Evolutionary conservation across 2,329 filamentous ascomycete species (phyloP).

Genomic region (Xylariaceae sp.): DNA sequence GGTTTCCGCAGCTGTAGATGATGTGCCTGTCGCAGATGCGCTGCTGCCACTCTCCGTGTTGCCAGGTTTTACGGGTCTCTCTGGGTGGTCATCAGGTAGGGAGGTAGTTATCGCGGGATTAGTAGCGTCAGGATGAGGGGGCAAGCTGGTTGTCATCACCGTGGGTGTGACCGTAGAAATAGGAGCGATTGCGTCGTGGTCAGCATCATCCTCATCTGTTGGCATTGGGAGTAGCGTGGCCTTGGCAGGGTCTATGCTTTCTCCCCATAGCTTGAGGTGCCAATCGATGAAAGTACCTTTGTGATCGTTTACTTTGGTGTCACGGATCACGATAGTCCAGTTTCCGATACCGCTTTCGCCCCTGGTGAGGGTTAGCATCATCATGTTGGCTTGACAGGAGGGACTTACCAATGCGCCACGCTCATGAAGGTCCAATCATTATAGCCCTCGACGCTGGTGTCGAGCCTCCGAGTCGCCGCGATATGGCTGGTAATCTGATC

Average conservation of each 20-base stretch:
- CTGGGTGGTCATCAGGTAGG: constrained; percentile 57
- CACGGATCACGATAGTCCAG: constrained; percentile 88
- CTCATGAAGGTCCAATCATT: constrained; percentile 99
- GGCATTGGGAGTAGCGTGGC: constrained; percentile 76
- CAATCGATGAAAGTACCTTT: constrained; percentile 81
- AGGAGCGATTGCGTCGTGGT: constrained; percentile 64
- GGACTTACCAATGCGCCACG: constrained; percentile 81
- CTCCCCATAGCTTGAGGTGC: constrained; percentile 92
- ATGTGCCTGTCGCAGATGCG: constrained; percentile 24
- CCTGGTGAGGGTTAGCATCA: constrained; percentile 42
- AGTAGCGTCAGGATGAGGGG: constrained; percentile 40
- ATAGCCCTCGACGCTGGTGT: constrained; percentile 66
- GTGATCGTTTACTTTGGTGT: constrained; percentile 70
- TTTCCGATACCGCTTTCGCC: constrained; percentile 81
- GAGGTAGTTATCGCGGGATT: constrained; percentile 37
- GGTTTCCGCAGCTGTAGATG: constrained; percentile 29
- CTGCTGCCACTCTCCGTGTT: constrained; percentile 29
- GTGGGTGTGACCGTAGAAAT: constrained; percentile 42
- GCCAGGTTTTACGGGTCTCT: constrained; percentile 52
- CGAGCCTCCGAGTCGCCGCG: constrained; percentile 65
- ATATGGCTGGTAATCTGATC: constrained; percentile 77
- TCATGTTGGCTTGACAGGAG: not conserved
- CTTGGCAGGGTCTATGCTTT: constrained; percentile 69
- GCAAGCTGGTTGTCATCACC: constrained; percentile 59
- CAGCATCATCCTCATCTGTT: constrained; percentile 72